Evolutionary conservation across 345 rosid genomes (phyloP).

Genomic region (Chamaenerion angustifolium): DNA sequence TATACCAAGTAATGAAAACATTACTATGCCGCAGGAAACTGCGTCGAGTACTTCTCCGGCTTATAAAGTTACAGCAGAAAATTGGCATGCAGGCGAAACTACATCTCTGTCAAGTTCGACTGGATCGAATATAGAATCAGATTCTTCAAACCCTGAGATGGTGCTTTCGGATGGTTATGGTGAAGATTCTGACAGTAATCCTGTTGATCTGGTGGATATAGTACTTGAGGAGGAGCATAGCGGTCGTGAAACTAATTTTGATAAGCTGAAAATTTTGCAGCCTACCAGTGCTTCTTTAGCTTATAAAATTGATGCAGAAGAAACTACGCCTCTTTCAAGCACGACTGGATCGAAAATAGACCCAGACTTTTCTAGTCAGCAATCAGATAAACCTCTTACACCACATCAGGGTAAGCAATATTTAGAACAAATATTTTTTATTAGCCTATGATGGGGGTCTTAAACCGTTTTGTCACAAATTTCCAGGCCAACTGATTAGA

Average conservation of each 20-base stretch:
- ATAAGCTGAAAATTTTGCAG: slow-evolving; percentile 18
- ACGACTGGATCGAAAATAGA: slow-evolving; percentile 21
- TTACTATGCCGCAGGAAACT: no score
- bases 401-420: slow-evolving; percentile 48
- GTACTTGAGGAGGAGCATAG: slow-evolving; percentile 12
- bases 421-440: not conserved
- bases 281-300: not conserved
- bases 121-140: slow-evolving; percentile 27
- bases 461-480: slow-evolving; percentile 10
- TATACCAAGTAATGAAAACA: no score
- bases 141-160: slow-evolving; percentile 32
- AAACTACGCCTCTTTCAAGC: slow-evolving; percentile 7
- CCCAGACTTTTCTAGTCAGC: slow-evolving; percentile 35
- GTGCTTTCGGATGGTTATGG: slow-evolving; percentile 13
- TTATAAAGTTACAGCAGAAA: slow-evolving; percentile 19
- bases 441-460: not conserved
- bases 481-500: slow-evolving; percentile 58
- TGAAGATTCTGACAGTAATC: slow-evolving; percentile 12
- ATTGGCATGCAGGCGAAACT: slow-evolving; percentile 12
- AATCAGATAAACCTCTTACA: slow-evolving; percentile 28
- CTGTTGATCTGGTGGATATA: slow-evolving; percentile 9
- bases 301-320: no score
- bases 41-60: slow-evolving; percentile 11
- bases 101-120: slow-evolving; percentile 9
- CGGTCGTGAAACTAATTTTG: slow-evolving; percentile 15